Evolutionary conservation across 164 flowering plant species (phyloP).

Genomic region (Tetrastigma voinierianum): DNA sequence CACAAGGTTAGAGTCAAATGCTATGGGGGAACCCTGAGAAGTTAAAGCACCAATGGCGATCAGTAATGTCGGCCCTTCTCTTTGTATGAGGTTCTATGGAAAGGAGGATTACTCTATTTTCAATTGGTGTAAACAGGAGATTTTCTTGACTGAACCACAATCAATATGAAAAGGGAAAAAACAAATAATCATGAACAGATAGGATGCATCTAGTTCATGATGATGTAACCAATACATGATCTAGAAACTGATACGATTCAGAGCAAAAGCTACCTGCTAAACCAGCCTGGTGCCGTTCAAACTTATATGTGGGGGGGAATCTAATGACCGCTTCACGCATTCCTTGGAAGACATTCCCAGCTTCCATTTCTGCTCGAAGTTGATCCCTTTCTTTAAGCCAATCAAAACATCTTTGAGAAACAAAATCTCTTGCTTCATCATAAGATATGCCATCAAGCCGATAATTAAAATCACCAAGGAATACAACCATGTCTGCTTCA

Average conservation of each 20-base stretch:
- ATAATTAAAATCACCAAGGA: slow-evolving; percentile 94
- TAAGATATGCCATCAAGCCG: slow-evolving; percentile 87
- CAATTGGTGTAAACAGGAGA: neutral
- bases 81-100: no score
- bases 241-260: neutral
- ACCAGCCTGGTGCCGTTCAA: slow-evolving; percentile 79
- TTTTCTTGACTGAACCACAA: neutral
- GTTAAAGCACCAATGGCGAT: neutral
- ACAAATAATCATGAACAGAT: neutral
- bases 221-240: neutral
- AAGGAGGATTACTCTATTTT: no score
- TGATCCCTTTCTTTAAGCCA: slow-evolving; percentile 99
- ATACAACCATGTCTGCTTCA: slow-evolving; percentile 92
- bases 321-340: slow-evolving; percentile 86
- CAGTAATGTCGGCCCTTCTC: neutral
- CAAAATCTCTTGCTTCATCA: slow-evolving; percentile 95
- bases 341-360: slow-evolving; percentile 96
- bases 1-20: neutral
- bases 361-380: slow-evolving; percentile 89
- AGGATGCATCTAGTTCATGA: neutral
- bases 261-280: slow-evolving; percentile 60
- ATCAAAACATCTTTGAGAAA: slow-evolving; percentile 96
- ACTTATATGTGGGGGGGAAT: slow-evolving; percentile 99
- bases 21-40: neutral
- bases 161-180: neutral